A percentile compares a stretch with the other conserved stretches of the same genome.
These are phyloP conservation scores for Xylariaceae sp. DNA, from an alignment of 2,329 filamentous ascomycete species.

Conservation along the genomic window DNA sequence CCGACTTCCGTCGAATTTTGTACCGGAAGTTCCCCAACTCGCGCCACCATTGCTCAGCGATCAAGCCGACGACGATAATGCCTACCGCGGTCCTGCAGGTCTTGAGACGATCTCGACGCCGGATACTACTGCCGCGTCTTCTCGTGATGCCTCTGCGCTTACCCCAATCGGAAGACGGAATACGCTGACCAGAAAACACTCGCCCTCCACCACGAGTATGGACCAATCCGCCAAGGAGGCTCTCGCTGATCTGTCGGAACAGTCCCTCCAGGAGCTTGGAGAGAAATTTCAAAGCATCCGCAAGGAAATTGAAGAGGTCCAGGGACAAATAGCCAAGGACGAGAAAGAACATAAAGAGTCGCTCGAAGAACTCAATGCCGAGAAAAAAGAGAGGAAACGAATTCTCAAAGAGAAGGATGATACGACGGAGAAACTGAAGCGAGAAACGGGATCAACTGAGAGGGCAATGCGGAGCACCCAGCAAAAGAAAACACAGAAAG, in stretches of 20 bases:
- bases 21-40: conserved; percentile 46
- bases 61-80: conserved; percentile 47
- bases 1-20: conserved; percentile 53
- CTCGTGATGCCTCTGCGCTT: conserved; percentile 58
- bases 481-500: conserved; percentile 73
- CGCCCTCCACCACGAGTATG: conserved; percentile 62
- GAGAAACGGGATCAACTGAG: conserved; percentile 75
- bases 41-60: conserved; percentile 34
- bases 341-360: conserved; percentile 65
- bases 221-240: conserved; percentile 47
- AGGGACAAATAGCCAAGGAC: conserved; percentile 66
- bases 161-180: conserved; percentile 49
- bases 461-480: conserved; percentile 77
- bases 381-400: conserved; percentile 74
- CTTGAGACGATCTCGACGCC: conserved; percentile 60
- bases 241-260: conserved; percentile 52
- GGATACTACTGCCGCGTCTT: conserved; percentile 56
- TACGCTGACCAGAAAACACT: conserved; percentile 70
- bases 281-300: conserved; percentile 75
- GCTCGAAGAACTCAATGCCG: conserved; percentile 65
- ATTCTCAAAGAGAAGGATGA: conserved; percentile 87
- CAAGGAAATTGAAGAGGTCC: conserved; percentile 76
- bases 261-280: conserved; percentile 73
- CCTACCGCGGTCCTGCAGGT: conserved; percentile 46
- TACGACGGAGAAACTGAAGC: conserved; percentile 77